Base-by-base conservation (phyloP, 1,139 yeast genomes). In the Blastobotrys serpentis region DNA sequence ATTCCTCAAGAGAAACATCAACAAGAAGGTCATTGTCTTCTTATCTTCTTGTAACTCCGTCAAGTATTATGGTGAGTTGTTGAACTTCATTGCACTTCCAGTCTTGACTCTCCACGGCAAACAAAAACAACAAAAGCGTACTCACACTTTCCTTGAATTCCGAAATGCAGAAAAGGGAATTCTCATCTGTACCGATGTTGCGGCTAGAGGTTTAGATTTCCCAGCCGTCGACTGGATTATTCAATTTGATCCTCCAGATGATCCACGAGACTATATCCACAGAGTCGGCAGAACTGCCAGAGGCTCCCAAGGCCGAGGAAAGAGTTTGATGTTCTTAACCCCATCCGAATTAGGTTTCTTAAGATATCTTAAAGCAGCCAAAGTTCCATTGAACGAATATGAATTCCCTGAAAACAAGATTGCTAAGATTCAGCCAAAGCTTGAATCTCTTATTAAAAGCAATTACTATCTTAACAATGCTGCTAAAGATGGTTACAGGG, bases 211-310 rank as follows among this genome's bases (percentile, higher is more conserved):
- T 13, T 79, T 92, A 58, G 98, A 92, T 73, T 90, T 92, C 57
- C 97, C 97, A 46, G 86, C 95, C 23, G 98, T 92, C 48, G 96
- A 90, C 71, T 92, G 98, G 96, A 92, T 92, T 61, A 83, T 92
- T 54, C 98, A 92, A 73, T 89, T 86, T 60, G 97, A 92, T 68
- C 98, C 98, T 44, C 98, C 98, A 66, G 98, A 92, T 82, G 98
- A 92, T 71, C 98, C 98, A 67, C 82, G 97, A 71, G 97, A 90
- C 71, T 92, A 92, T 65, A 90, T 92, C 61, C 98, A 92, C 71
- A 82, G 98, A 69, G 98, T 92, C 32, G 98, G 98, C 56, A 84
- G 98, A 76, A 92, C 98, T 22, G 98, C 98, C 14, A 82, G 98
- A 73, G 98, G 98, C 52, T 77, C 95, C 17, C 67, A 78, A 45